A percentile compares a stretch with the other conserved stretches of the same genome.
Conservation (phyloP, 495 filamentous ascomycete genomes). For the Neurospora hispaniola region DNA sequence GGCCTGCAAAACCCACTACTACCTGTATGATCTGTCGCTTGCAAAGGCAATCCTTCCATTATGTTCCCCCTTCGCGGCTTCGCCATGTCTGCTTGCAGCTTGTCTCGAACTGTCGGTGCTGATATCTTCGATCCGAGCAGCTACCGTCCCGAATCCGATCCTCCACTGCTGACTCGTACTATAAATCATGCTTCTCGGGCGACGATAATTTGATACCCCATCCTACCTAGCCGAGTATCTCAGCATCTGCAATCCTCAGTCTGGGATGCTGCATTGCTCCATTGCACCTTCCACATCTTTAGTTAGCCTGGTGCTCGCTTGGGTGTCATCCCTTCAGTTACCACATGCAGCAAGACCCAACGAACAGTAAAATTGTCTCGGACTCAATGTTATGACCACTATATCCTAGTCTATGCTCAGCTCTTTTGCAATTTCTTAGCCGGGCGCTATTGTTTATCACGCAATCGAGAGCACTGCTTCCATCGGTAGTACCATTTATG, state of each 20-base stretch:
- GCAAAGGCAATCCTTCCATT: neutral
- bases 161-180: neutral
- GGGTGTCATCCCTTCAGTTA: neutral
- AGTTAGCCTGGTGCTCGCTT: neutral
- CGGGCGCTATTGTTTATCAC: too few relatives aligned
- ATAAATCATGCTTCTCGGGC: neutral
- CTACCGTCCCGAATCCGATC: neutral
- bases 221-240: neutral
- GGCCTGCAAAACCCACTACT: too few relatives aligned
- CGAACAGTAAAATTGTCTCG: neutral
- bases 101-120: neutral
- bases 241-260: too few relatives aligned
- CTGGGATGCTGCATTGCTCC: too few relatives aligned
- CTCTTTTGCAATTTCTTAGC: too few relatives aligned
- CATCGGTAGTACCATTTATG: too few relatives aligned
- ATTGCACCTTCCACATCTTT: too few relatives aligned
- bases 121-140: neutral
- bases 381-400: too few relatives aligned
- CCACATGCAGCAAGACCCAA: neutral
- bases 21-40: neutral
- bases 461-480: too few relatives aligned
- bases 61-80: neutral
- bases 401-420: too few relatives aligned
- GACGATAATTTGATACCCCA: neutral
- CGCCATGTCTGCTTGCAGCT: neutral